Evolutionary conservation across 2,329 filamentous ascomycete genomes (phyloP).

Genomic region (Paradendryphiella salina): DNA sequence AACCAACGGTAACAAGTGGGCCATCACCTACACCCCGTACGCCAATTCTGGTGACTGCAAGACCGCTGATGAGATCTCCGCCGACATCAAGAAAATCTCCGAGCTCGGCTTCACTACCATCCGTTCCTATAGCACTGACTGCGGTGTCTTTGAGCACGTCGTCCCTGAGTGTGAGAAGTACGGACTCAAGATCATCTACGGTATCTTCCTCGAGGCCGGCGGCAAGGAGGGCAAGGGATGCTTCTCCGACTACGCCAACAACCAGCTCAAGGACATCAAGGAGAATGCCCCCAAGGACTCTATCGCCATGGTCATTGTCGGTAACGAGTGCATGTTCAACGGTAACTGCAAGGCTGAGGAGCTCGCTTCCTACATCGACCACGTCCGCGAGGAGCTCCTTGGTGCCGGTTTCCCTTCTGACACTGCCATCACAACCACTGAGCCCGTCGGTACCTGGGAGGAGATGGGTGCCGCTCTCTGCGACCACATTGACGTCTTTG

Average conservation of each 20-base stretch:
- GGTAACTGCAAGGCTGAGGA: conserved; percentile 64
- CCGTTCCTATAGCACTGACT: conserved; percentile 92
- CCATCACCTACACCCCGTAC: conserved; percentile 57
- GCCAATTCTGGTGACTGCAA: conserved; percentile 50
- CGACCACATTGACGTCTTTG: conserved; percentile 73
- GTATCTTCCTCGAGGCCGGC: conserved; percentile 76
- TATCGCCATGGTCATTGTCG: conserved; percentile 79
- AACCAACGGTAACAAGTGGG: conserved; percentile 53
- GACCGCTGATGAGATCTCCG: conserved; percentile 43
- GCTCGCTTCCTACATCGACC: conserved; percentile 71
- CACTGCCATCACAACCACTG: conserved; percentile 72
- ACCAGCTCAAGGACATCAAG: conserved; percentile 75
- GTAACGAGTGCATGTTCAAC: conserved; percentile 88
- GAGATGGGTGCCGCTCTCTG: conserved; percentile 66
- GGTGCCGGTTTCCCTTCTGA: conserved; percentile 70
- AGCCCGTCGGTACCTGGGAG: conserved; percentile 80
- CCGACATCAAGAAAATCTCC: conserved; percentile 50
- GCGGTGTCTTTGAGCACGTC: conserved; percentile 75
- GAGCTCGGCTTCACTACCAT: conserved; percentile 62
- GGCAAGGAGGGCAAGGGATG: conserved; percentile 51
- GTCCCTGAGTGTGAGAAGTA: conserved; percentile 67
- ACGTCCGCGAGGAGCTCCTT: conserved; percentile 65
- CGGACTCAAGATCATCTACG: conserved; percentile 79
- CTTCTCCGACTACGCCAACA: conserved; percentile 60
- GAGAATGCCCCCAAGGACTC: conserved; percentile 69